Evolutionary conservation across 768 basidiomycete genomes (phyloP).

Genomic region (Holtermannia corniformis): DNA sequence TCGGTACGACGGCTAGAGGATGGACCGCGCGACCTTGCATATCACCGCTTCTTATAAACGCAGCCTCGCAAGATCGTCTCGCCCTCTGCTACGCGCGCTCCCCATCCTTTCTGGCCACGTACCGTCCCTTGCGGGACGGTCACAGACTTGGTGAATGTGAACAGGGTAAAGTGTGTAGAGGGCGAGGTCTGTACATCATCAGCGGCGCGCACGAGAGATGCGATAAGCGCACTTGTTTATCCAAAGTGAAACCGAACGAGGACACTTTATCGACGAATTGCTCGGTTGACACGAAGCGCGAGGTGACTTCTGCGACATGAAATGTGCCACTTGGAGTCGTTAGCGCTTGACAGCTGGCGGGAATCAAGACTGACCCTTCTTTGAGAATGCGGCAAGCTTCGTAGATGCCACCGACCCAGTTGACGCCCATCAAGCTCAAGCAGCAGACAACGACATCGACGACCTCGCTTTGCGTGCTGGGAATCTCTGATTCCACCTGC

Average conservation of each 20-base stretch:
- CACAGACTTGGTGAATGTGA: constrained; percentile 33
- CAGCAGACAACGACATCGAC: constrained; percentile 90
- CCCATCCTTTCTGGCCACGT: constrained; percentile 33
- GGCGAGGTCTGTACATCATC: constrained; percentile 25
- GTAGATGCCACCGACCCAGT: constrained; percentile 83
- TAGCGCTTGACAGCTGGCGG: neutral
- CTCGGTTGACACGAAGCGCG: constrained; percentile 37
- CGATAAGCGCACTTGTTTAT: constrained; percentile 21
- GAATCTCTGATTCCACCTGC: constrained; percentile 48
- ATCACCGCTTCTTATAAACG: constrained; percentile 44
- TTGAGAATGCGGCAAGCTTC: constrained; percentile 84
- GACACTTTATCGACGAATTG: constrained; percentile 32
- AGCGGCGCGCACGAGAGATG: neutral
- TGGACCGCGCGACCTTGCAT: too few relatives aligned
- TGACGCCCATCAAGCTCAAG: constrained; percentile 90
- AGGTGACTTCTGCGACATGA: constrained; percentile 42
- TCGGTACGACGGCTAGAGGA: too few relatives aligned
- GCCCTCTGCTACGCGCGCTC: constrained; percentile 32
- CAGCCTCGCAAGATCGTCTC: constrained; percentile 40
- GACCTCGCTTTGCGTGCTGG: constrained; percentile 46
- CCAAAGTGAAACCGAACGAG: constrained; percentile 39
- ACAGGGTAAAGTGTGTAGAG: constrained; percentile 42
- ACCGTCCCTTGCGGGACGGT: constrained; percentile 28
- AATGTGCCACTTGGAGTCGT: constrained; percentile 26
- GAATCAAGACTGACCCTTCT: constrained; percentile 53